Evolutionary conservation across 208 protist species (phyloP), one percentile per base, ranked within the genome.

Genomic region (Acanthamoeba sp.): DNA sequence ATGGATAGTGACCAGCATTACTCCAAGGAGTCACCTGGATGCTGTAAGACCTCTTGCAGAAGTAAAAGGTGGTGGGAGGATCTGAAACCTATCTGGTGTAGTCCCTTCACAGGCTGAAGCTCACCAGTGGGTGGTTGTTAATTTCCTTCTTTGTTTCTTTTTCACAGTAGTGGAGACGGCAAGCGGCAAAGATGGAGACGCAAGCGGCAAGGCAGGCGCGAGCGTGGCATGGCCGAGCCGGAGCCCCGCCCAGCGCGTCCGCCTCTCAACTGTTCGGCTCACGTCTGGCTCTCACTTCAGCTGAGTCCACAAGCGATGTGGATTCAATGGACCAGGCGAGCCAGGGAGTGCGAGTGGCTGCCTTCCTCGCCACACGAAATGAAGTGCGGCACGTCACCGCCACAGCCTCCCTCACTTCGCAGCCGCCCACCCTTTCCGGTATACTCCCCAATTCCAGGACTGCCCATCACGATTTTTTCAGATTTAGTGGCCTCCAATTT

Each of bases 231-330:
- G 69, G 69, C 12, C 29, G 38, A 18, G 69, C 69, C 6, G 69
- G 69, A 16, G 38, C 18, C 12, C 69, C 69, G 69, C 69, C 69
- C 32, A 78, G 32, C 69, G 69, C 69, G 32, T 78, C 69, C 32
- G 69, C 69, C 24, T 78, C 69, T 14, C 69, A 78, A 22, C 32
- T 40, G 69, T 78, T 78, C 32, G 69, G 69, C 34, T 78, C 69
- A 32, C 69, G 69, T 14, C 32, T 78, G 69, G 69, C 69, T 9
- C 34, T 40, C 34, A 40, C 32, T 32, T 45, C 34, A 2, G 69
- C 69, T 0, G 64, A 73, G 32, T 36, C 69, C 69, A 6, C 42
- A 27, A 0, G 10, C 10, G 69, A 78, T 78, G 69, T 22, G 62
- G 62, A 71, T 62, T 22, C 12, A 22, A 12, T 27, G 12, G 55